These are phyloP conservation scores for Phallus indusiatus DNA, from an alignment of 768 basidiomycete genomes.

Conservation along the genomic window DNA sequence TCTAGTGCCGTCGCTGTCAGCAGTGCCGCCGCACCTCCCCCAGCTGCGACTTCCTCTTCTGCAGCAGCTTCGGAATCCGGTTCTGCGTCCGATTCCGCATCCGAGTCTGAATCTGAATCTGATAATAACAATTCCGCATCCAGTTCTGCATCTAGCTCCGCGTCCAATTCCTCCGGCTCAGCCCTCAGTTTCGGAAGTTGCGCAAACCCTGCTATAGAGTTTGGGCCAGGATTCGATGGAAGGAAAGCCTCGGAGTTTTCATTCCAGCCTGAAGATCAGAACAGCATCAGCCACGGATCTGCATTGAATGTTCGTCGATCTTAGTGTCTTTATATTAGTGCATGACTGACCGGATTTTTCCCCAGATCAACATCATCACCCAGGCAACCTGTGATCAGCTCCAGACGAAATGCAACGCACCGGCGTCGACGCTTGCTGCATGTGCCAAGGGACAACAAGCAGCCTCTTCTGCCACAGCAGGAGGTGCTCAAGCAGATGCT, in stretches of 20 bases:
- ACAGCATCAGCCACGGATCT: neutral
- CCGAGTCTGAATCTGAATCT: neutral
- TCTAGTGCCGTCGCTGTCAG: neutral
- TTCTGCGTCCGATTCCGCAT: neutral
- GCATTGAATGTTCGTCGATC: neutral
- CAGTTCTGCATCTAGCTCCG: neutral
- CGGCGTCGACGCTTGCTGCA: neutral
- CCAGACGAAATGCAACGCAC: neutral
- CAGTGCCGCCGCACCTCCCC: neutral
- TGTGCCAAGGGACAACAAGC: neutral
- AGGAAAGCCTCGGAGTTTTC: neutral
- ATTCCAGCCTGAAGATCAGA: neutral
- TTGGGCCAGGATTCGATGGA: neutral
- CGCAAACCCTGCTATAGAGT: neutral
- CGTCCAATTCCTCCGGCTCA: neutral
- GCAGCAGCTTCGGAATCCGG: neutral
- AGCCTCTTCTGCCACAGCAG: slow-evolving; percentile 14
- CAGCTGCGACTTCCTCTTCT: neutral
- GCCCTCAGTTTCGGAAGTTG: neutral
- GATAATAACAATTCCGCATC: too few species aligned
- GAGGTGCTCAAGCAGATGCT: slow-evolving; percentile 48
- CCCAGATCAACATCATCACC: neutral
- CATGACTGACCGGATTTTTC: neutral
- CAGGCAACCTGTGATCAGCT: neutral
- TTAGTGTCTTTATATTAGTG: neutral